Percentiles rank a stretch among this genome's conserved stretches.
Evolutionary conservation across 1,284 basidiomycete genomes (phyloP).

Genomic region (Leccinum subrobustum): DNA sequence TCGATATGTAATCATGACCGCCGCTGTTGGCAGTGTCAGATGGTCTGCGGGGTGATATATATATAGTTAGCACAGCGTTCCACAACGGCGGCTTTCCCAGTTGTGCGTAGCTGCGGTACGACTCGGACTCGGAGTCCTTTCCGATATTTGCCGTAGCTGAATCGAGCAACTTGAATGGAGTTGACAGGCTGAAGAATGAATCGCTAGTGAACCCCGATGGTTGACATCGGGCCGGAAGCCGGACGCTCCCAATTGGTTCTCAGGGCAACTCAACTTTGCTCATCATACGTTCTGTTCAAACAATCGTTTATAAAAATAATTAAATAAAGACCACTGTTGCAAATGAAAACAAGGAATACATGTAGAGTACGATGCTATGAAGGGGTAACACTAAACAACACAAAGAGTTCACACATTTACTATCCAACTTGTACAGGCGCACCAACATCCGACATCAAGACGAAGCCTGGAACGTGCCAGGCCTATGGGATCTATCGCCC

Average conservation of each 20-base stretch:
- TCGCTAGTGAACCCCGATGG: not conserved
- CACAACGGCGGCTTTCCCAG: not conserved
- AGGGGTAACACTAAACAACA: slow-evolving; percentile 21
- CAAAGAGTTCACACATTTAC: slow-evolving; percentile 16
- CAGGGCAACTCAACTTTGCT: not conserved
- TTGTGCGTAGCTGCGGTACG: not conserved
- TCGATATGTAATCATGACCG: not conserved
- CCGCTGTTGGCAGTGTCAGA: not conserved
- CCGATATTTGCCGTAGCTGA: not conserved
- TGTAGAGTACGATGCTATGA: slow-evolving; percentile 20
- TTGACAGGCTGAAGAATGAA: not conserved
- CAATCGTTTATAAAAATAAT: not conserved
- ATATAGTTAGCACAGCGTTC: slow-evolving; percentile 5
- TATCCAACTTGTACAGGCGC: slow-evolving; percentile 8
- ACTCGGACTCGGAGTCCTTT: not conserved
- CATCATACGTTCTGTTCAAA: not conserved
- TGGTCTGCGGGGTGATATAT: not conserved
- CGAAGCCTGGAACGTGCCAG: not conserved
- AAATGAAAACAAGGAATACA: slow-evolving; percentile 21
- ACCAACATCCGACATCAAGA: slow-evolving; percentile 6
- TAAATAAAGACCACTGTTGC: not conserved
- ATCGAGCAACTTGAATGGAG: not conserved
- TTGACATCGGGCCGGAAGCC: not conserved
- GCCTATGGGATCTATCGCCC: slow-evolving; percentile 6
- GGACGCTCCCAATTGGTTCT: not conserved